A percentile compares a stretch with the other conserved stretches of the same genome.
Conservation (phyloP, 2,329 filamentous ascomycete genomes). For the Neoarthrinium moseri region DNA sequence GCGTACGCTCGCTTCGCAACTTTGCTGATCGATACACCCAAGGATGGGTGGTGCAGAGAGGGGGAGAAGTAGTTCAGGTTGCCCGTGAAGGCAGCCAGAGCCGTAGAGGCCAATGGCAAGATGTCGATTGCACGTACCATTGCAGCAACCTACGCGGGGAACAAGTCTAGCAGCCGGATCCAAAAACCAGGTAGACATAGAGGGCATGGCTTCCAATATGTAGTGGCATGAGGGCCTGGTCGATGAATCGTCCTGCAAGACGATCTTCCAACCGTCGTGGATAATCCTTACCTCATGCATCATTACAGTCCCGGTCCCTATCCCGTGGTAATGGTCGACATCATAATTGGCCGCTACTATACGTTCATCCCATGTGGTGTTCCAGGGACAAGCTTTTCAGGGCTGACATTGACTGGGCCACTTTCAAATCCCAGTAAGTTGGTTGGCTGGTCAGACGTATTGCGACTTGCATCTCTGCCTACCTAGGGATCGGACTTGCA, state of each 20-base stretch:
- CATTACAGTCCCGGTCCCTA: background rate
- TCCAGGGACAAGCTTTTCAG: background rate
- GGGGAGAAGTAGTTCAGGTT: slow-evolving; percentile 63
- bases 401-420: background rate
- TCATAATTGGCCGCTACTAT: slow-evolving; percentile 1
- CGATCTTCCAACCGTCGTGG: too few relatives aligned
- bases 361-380: background rate
- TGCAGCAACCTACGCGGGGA: slow-evolving; percentile 1
- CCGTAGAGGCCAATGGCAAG: slow-evolving; percentile 13
- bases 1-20: slow-evolving; percentile 53
- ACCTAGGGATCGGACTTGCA: background rate
- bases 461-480: background rate
- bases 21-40: slow-evolving; percentile 57
- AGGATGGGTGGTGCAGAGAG: slow-evolving; percentile 55
- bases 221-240: too few relatives aligned
- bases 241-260: too few relatives aligned
- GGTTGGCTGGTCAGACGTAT: background rate
- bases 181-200: background rate
- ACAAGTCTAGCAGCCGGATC: background rate
- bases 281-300: background rate
- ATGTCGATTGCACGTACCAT: slow-evolving; percentile 17
- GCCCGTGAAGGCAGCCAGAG: slow-evolving; percentile 23
- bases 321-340: background rate
- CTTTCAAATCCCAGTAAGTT: background rate
- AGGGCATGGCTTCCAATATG: too few relatives aligned